A percentile compares a stretch with the other conserved stretches of the same genome.
phyloP scores from a whole-genome alignment of 495 filamentous ascomycete species.

The Staphylotrichum longicolle region DNA sequence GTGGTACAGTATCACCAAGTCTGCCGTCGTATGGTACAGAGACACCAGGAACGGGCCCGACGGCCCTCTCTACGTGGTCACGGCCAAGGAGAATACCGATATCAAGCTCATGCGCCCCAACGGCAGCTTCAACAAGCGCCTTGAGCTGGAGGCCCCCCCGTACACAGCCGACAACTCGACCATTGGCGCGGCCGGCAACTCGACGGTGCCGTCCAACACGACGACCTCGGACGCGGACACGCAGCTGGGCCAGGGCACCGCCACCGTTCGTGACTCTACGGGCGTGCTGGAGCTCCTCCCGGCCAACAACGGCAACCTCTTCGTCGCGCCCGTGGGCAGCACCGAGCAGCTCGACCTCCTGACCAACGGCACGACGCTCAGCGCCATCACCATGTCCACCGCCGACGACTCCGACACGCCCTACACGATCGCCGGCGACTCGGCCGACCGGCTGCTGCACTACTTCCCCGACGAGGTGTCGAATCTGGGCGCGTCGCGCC shows the following conservation, averaged over 20 bases:
- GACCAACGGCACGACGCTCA: conserved; percentile 2
- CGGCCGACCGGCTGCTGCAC: conserved; percentile 19
- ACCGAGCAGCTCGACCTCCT: conserved; percentile 4
- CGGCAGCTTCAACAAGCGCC: too few relatives aligned
- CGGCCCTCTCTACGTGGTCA: too few relatives aligned
- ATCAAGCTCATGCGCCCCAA: too few relatives aligned
- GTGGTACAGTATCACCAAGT: too few relatives aligned
- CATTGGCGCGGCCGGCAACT: neutral
- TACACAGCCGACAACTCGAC: too few relatives aligned
- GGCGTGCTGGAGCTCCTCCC: conserved; percentile 13
- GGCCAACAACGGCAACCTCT: conserved; percentile 21
- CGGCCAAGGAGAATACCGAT: too few relatives aligned
- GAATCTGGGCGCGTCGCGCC: conserved; percentile 18
- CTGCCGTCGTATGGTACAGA: too few relatives aligned
- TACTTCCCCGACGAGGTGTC: conserved; percentile 23
- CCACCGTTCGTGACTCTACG: conserved; percentile 7
- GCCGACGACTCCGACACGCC: neutral
- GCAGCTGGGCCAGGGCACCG: neutral
- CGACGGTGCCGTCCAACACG: conserved; percentile 6
- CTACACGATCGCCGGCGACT: conserved; percentile 12
- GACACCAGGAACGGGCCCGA: too few relatives aligned
- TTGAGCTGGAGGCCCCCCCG: too few relatives aligned
- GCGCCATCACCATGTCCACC: neutral
- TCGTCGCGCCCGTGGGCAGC: conserved; percentile 3
- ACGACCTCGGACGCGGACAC: neutral